Evolutionary conservation across 768 basidiomycete species (phyloP).

Genomic region (Agaricus blazei): DNA sequence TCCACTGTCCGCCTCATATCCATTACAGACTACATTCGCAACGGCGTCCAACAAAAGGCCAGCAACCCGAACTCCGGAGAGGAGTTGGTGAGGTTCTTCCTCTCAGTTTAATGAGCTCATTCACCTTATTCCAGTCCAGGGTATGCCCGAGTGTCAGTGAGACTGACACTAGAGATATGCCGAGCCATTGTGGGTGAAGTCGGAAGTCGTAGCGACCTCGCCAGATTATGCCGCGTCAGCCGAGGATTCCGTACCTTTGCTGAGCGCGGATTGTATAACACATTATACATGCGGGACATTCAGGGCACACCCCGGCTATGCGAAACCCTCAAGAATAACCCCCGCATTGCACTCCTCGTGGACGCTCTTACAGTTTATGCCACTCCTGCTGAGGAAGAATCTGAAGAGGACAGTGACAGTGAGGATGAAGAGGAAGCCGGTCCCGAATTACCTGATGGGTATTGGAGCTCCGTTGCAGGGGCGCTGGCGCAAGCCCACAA

Average conservation of each 20-base stretch:
- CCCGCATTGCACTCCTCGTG: slow-evolving; percentile 47
- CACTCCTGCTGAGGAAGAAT: slow-evolving; percentile 22
- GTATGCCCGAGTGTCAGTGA: slow-evolving; percentile 48
- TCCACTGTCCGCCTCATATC: background rate
- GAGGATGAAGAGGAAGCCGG: slow-evolving; percentile 14
- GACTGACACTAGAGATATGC: slow-evolving; percentile 54
- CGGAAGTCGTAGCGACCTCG: slow-evolving; percentile 48
- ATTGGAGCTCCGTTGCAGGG: slow-evolving; percentile 46
- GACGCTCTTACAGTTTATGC: slow-evolving; percentile 49
- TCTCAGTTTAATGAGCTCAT: background rate
- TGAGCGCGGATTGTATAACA: slow-evolving; percentile 57
- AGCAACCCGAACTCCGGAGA: slow-evolving; percentile 15
- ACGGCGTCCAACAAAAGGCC: slow-evolving; percentile 12
- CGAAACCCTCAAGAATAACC: slow-evolving; percentile 35
- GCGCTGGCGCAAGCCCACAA: slow-evolving; percentile 42
- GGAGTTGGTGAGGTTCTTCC: slow-evolving; percentile 22
- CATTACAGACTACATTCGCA: slow-evolving; percentile 3
- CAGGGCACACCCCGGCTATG: slow-evolving; percentile 39
- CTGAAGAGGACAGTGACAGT: slow-evolving; percentile 20
- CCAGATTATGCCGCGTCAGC: slow-evolving; percentile 53
- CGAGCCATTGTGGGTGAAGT: slow-evolving; percentile 51
- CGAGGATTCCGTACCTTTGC: slow-evolving; percentile 48
- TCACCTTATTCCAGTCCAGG: slow-evolving; percentile 19
- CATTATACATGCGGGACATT: slow-evolving; percentile 40
- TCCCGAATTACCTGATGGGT: slow-evolving; percentile 28